Conservation (phyloP, 805 yeast species). For the Candida easanensis region DNA sequence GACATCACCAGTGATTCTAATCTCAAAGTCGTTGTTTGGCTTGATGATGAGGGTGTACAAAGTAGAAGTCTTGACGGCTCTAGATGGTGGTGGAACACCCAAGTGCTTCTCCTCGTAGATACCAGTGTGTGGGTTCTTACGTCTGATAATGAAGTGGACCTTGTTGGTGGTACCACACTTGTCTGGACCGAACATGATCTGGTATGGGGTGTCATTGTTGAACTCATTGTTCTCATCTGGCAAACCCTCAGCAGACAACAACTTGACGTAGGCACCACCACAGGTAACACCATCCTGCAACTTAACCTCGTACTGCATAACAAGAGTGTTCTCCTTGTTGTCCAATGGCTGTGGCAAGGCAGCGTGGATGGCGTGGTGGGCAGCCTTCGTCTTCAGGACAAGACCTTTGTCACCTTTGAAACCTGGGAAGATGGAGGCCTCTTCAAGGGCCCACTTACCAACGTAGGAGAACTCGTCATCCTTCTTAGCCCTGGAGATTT, state of each 20-base stretch:
- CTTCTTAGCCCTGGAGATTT: conserved; percentile 53
- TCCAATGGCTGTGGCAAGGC: conserved; percentile 54
- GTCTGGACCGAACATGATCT: conserved; percentile 94
- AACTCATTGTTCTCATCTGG: conserved; percentile 43
- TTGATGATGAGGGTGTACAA: conserved; percentile 76
- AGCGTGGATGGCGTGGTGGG: conserved; percentile 78
- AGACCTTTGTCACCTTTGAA: conserved; percentile 69
- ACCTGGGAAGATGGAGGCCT: conserved; percentile 55
- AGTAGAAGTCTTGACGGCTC: conserved; percentile 54
- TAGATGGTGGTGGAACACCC: conserved; percentile 52
- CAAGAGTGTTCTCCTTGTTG: conserved; percentile 63
- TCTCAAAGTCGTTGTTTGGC: conserved; percentile 67
- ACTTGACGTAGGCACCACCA: conserved; percentile 88
- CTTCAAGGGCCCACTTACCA: conserved; percentile 79
- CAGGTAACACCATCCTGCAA: conserved; percentile 75
- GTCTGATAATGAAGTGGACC: conserved; percentile 71
- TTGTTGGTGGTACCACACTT: conserved; percentile 79
- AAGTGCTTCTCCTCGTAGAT: conserved; percentile 69
- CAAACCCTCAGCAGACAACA: conserved; percentile 47
- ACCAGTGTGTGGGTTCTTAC: conserved; percentile 53
- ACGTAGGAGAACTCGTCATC: conserved; percentile 55
- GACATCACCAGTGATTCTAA: conserved; percentile 77
- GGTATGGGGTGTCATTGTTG: conserved; percentile 67
- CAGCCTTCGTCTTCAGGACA: conserved; percentile 71
- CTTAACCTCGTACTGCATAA: conserved; percentile 87